Conservation (phyloP, 2,329 filamentous ascomycete genomes). For the Microdochium trichocladiopsis region DNA sequence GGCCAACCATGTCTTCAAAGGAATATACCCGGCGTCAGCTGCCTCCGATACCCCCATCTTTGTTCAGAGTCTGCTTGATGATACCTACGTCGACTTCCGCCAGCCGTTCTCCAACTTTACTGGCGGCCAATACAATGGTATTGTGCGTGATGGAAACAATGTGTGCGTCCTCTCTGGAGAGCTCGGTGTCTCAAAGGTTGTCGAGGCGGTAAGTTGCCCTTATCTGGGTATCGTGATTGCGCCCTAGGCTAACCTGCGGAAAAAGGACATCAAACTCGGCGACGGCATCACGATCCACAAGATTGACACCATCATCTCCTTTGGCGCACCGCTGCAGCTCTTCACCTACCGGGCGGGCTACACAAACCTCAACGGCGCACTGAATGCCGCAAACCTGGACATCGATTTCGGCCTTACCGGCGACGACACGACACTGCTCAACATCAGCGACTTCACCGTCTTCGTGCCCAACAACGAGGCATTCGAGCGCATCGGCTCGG, state of each 20-base stretch:
- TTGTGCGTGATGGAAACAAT: conserved; percentile 20
- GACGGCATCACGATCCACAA: conserved; percentile 21
- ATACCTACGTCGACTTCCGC: conserved; percentile 17
- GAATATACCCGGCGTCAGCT: conserved; percentile 18
- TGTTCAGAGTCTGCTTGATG: conserved; percentile 19
- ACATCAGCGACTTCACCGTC: conserved; percentile 22
- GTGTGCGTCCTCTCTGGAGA: conserved; percentile 25
- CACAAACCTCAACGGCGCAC: conserved; percentile 18
- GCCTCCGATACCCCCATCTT: conserved; percentile 20
- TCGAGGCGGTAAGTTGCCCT: conserved; percentile 15
- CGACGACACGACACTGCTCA: conserved; percentile 8
- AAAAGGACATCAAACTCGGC: conserved; percentile 19
- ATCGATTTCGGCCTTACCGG: conserved; percentile 16
- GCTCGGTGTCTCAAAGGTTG: conserved; percentile 21
- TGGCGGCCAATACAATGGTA: conserved; percentile 25
- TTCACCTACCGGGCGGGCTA: conserved; percentile 18
- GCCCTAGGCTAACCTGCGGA: neutral
- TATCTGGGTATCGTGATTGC: neutral
- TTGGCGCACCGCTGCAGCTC: conserved; percentile 20
- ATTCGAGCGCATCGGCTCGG: conserved; percentile 19
- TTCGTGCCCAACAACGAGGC: conserved; percentile 19
- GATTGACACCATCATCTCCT: conserved; percentile 17
- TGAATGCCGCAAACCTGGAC: conserved; percentile 15
- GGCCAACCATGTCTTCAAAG: conserved; percentile 22
- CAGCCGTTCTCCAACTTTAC: conserved; percentile 30